Evolutionary conservation across 805 yeast species (phyloP), one percentile per base, ranked within the genome.

Genomic region (Dipodascus albidus): DNA sequence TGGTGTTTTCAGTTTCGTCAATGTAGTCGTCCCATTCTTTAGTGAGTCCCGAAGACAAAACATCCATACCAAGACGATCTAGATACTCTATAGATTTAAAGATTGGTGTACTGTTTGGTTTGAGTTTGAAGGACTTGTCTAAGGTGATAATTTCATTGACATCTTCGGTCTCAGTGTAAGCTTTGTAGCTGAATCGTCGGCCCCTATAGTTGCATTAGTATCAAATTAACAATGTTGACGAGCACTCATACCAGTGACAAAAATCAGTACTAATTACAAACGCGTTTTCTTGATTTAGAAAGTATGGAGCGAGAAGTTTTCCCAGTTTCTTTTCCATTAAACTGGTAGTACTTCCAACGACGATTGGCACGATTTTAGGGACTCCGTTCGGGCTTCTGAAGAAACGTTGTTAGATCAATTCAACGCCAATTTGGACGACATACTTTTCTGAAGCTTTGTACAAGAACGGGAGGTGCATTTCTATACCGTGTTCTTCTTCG

Each of bases 231-330:
- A 14, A 14, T 6, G n/a, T 6, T 9, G 19, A 19, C 4, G 22
- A 6, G 47, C 9, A 19, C 4, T 54, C 6, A 79, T 79, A 47
- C 99, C 99, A 93, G 65, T 93, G 99, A 64, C 97, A 90, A 62
- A 93, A 93, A 70, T 93, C 99, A 1, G 91, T 79, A 64, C 95
- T 85, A 2, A 93, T 75, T 15, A 87, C 80, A 66, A 93, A 86
- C 1, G 87, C 82, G 60, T 79, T 80, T 22, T 69, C 67, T 27
- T 76, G 74, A 59, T 82, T 77, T 3, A 65, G 66, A 52, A 87
- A 62, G 60, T 75, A 83, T 1, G 83, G 80, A 8, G 67, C 64
- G 53, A 91, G 69, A 1, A 71, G 60, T 2, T 62, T 59, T 0
- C 83, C 83, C 17, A 86, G 61, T 17, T 67, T 64, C 6, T 63